These are phyloP conservation scores for Backusella tuberculispora DNA, from an alignment of 192 early-diverging fungal genomes.

Conservation along the genomic window DNA sequence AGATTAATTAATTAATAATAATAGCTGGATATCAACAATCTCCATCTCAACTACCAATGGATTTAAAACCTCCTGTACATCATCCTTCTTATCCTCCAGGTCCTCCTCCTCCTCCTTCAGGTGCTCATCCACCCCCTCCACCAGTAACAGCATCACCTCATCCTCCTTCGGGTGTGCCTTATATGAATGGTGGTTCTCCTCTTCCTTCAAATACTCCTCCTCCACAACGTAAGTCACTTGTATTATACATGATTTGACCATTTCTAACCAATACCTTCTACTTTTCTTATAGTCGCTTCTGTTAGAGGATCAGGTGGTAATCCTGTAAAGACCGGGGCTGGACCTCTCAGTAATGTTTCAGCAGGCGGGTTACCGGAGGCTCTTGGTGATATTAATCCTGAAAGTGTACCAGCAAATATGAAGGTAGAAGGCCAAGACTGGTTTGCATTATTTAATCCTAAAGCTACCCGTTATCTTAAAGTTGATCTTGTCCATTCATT, in stretches of 20 bases:
- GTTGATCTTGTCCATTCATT: constrained; percentile 71
- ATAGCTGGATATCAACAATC: constrained; percentile 22
- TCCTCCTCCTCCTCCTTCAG: constrained; percentile 17
- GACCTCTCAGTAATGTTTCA: constrained; percentile 24
- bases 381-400: constrained; percentile 80
- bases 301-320: constrained; percentile 15
- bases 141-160: constrained; percentile 15
- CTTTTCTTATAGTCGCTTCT: constrained; percentile 1
- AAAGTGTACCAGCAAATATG: constrained; percentile 70
- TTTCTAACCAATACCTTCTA: background rate
- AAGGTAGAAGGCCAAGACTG: constrained; percentile 89
- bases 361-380: constrained; percentile 29
- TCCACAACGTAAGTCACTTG: constrained; percentile 12
- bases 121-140: constrained; percentile 5
- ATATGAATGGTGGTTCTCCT: constrained; percentile 25
- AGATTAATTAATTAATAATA: background rate
- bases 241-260: background rate
- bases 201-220: constrained; percentile 26
- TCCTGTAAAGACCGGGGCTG: constrained; percentile 28
- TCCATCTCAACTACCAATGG: constrained; percentile 35
- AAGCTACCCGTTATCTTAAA: constrained; percentile 63
- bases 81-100: constrained; percentile 21
- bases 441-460: constrained; percentile 85
- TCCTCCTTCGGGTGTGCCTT: constrained; percentile 18
- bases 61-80: constrained; percentile 13